Evolutionary conservation across 2,329 filamentous ascomycete species (phyloP).

Genomic region (Dendrostoma leiphaemia): DNA sequence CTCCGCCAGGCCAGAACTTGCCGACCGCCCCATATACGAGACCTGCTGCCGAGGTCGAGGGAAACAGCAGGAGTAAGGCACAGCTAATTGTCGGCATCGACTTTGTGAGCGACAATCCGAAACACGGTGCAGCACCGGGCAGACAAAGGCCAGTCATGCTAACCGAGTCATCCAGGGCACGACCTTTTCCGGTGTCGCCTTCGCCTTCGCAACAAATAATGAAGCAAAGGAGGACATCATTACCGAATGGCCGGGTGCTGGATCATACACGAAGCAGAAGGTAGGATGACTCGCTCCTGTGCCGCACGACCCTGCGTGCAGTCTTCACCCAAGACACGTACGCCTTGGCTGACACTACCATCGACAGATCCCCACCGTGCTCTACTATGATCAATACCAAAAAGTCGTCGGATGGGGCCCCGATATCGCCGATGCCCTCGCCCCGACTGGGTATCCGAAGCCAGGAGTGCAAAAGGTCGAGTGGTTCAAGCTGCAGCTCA

Average conservation of each 20-base stretch:
- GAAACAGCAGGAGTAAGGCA: conserved; percentile 85
- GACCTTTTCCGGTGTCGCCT: conserved; percentile 96
- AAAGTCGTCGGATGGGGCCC: conserved; percentile 99
- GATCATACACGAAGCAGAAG: conserved; percentile 98
- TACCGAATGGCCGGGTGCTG: conserved; percentile 96
- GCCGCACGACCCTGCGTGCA: neutral
- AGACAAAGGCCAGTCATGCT: neutral
- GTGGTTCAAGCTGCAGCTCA: conserved; percentile 99
- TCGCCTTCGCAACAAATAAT: conserved; percentile 95
- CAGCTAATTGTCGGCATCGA: conserved; percentile 99
- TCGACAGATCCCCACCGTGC: conserved; percentile 87
- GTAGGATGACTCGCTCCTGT: conserved; percentile 43
- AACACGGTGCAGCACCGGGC: neutral
- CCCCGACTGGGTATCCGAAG: conserved; percentile 96
- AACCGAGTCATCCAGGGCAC: conserved; percentile 63
- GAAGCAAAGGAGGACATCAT: conserved; percentile 99
- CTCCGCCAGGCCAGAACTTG: conserved; percentile 27
- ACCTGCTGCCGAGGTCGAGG: conserved; percentile 74
- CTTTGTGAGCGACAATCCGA: conserved; percentile 64
- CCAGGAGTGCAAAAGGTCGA: conserved; percentile 97
- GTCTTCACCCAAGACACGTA: neutral
- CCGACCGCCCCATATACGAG: conserved; percentile 40
- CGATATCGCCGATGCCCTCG: conserved; percentile 94
- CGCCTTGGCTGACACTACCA: neutral
- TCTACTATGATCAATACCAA: conserved; percentile 99